Evolutionary conservation across 352 stramenopile genomes (phyloP), one percentile per base, ranked within the genome.

Genomic region (Thalassiosira delicatula): DNA sequence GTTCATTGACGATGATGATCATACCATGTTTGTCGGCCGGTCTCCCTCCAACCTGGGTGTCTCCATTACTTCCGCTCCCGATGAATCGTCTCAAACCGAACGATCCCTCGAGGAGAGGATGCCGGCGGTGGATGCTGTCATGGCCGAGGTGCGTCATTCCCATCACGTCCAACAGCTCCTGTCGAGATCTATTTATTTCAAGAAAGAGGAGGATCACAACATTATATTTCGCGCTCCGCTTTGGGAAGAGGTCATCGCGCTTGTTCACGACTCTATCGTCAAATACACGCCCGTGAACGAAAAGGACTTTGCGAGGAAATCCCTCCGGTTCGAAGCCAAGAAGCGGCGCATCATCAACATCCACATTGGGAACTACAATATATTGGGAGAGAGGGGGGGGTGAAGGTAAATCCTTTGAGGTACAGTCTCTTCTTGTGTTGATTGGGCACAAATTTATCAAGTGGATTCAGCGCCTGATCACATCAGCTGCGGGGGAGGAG

Each of bases 241-340:
- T 11, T 56, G 46, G 46, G 46, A 56, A 23, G 46, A 56, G 8
- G 46, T 23, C 3, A 5, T n/a, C 11, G 33, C 57, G 8, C 14
- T 35, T 17, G 11, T 71, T 3, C 3, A 33, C 7, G 32, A 25
- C 17, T 44, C 66, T 27, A 75, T 75, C 46, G 35, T 46, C 30
- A 75, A 75, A 25, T 75, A 75, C 46, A 75, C 66, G 46, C 66
- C 66, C 7, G 32, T 17, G 7, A 2, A 65, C 19, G 66, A 62
- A 32, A 75, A 75, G 29, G 66, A 75, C 37, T 25, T 75, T 2
- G 17, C 63, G 46, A 14, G 25, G 51, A 75, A 75, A 29, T 3
- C 46, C 7, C n/a, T 19, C 11, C 66, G 40, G 14, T 75, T 53
- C 27, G 66, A 75, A 25, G 27, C 3, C 17, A 75, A 65, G 25